Percentiles rank a stretch among this genome's conserved stretches.
Conservation (phyloP, 2,329 filamentous ascomycete species). For the Sporothrix pallida region DNA sequence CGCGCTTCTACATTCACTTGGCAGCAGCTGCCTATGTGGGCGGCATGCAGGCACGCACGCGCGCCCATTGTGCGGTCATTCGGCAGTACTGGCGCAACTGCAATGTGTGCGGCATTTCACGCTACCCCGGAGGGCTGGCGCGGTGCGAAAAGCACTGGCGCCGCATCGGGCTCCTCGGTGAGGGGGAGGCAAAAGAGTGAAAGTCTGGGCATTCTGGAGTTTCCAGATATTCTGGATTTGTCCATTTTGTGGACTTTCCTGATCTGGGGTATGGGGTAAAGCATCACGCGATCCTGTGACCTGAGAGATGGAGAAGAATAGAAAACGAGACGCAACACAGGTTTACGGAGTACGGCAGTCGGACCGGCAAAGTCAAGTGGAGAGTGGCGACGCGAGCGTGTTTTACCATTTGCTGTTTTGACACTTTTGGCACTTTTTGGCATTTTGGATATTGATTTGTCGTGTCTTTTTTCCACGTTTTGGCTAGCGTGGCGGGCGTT, state of each 20-base stretch:
- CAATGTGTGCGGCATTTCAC: slow-evolving; percentile 46
- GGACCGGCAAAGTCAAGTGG: neutral
- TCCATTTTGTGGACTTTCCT: too few relatives aligned
- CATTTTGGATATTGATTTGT: too few relatives aligned
- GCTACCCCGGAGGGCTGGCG: slow-evolving; percentile 42
- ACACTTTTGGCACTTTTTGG: neutral
- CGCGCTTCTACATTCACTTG: slow-evolving; percentile 50
- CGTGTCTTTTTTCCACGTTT: neutral
- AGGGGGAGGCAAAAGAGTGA: neutral
- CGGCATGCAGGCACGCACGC: slow-evolving; percentile 46
- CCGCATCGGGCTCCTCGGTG: slow-evolving; percentile 23
- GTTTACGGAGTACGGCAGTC: neutral
- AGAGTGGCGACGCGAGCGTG: neutral
- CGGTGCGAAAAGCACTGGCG: slow-evolving; percentile 36
- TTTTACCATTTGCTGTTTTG: neutral
- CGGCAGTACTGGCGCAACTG: slow-evolving; percentile 50
- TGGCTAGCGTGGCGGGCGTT: neutral
- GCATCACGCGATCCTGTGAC: neutral
- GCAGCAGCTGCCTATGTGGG: slow-evolving; percentile 48
- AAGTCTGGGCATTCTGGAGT: too few relatives aligned
- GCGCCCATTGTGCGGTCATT: slow-evolving; percentile 46
- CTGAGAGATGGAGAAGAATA: too few relatives aligned
- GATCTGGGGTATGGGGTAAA: neutral
- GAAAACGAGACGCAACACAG: neutral
- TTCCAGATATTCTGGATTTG: too few relatives aligned